phyloP scores from a whole-genome alignment of 768 basidiomycete species.

The Terana coerulea region DNA sequence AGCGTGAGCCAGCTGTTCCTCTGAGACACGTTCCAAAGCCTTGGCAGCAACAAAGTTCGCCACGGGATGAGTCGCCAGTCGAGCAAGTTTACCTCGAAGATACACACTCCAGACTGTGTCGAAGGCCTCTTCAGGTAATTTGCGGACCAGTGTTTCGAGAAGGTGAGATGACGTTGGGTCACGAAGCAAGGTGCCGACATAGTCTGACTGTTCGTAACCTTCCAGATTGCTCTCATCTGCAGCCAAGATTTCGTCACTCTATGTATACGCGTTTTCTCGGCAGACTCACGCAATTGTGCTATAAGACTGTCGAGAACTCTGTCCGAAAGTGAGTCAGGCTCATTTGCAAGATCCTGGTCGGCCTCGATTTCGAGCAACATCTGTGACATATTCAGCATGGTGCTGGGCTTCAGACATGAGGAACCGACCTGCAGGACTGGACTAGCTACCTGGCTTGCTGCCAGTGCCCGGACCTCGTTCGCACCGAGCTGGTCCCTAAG shows the following conservation, averaged over 20 bases:
- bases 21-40: slow-evolving; percentile 61
- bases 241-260: not conserved
- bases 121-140: slow-evolving; percentile 61
- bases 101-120: slow-evolving; percentile 71
- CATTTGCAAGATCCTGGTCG: slow-evolving; percentile 53
- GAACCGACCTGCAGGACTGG: slow-evolving; percentile 62
- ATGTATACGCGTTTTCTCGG: not conserved
- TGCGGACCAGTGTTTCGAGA: slow-evolving; percentile 72
- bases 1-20: slow-evolving; percentile 48
- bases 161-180: slow-evolving; percentile 89
- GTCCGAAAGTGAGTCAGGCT: slow-evolving; percentile 76
- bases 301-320: slow-evolving; percentile 74
- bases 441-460: slow-evolving; percentile 72
- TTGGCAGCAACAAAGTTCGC: slow-evolving; percentile 92
- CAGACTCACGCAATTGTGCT: slow-evolving; percentile 23
- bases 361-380: slow-evolving; percentile 83
- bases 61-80: slow-evolving; percentile 81
- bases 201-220: slow-evolving; percentile 58
- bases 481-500: slow-evolving; percentile 51
- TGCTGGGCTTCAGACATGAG: no score
- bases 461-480: slow-evolving; percentile 77
- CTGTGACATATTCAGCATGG: slow-evolving; percentile 35
- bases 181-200: slow-evolving; percentile 74
- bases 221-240: not conserved
- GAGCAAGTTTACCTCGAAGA: slow-evolving; percentile 66